These are phyloP conservation scores for Pyronema omphalodes DNA, from an alignment of 495 filamentous ascomycete genomes.

Conservation along the genomic window DNA sequence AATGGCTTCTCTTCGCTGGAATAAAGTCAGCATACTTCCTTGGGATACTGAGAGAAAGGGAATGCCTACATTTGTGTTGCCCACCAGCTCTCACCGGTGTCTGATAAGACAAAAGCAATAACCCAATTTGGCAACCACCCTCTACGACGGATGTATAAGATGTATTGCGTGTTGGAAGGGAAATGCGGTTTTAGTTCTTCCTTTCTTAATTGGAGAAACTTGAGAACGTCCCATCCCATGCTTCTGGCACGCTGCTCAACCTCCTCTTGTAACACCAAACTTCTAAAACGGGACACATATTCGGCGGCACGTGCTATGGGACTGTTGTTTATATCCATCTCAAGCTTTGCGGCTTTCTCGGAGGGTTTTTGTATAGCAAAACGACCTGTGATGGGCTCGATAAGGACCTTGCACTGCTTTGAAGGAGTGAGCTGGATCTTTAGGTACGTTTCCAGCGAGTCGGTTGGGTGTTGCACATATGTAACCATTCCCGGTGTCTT, in stretches of 20 bases:
- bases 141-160: slow-evolving; percentile 43
- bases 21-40: neutral
- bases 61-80: slow-evolving; percentile 41
- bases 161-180: slow-evolving; percentile 38
- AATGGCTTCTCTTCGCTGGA: slow-evolving; percentile 18
- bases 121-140: slow-evolving; percentile 51
- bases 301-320: slow-evolving; percentile 8
- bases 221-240: slow-evolving; percentile 40
- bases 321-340: slow-evolving; percentile 34
- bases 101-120: slow-evolving; percentile 46
- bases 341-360: slow-evolving; percentile 25
- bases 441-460: slow-evolving; percentile 47
- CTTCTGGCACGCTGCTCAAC: slow-evolving; percentile 40
- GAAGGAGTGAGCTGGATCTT: slow-evolving; percentile 45
- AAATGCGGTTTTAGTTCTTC: slow-evolving; percentile 45
- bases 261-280: slow-evolving; percentile 33
- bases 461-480: slow-evolving; percentile 36
- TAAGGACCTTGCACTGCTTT: slow-evolving; percentile 37
- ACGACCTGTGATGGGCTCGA: slow-evolving; percentile 50
- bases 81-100: slow-evolving; percentile 63
- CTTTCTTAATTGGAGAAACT: slow-evolving; percentile 32
- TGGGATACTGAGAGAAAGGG: neutral
- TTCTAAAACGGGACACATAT: slow-evolving; percentile 21
- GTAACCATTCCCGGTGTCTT: slow-evolving; percentile 28
- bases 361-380: slow-evolving; percentile 35